Evolutionary conservation across 192 early-diverging fungal genomes (phyloP).

Genomic region (Coemansia aciculifera): DNA sequence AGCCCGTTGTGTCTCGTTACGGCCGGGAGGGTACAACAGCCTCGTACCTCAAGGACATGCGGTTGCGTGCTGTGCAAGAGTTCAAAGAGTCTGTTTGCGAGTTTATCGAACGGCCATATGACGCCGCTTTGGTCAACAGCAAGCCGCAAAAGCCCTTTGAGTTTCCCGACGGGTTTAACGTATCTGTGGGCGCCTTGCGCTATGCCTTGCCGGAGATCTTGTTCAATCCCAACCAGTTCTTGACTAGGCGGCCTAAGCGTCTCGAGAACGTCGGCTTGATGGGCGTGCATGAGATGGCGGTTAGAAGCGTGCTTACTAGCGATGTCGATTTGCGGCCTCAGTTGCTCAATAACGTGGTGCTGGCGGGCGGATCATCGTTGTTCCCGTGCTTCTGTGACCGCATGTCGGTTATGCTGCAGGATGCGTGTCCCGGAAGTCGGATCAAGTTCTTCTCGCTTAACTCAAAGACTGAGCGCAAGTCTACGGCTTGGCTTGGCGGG

Average conservation of each 20-base stretch:
- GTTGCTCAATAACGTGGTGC: slow-evolving; percentile 77
- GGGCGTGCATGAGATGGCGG: slow-evolving; percentile 73
- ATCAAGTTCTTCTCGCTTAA: slow-evolving; percentile 80
- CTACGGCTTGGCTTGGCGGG: slow-evolving; percentile 96
- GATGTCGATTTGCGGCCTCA: slow-evolving; percentile 87
- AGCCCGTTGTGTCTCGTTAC: slow-evolving; percentile 54
- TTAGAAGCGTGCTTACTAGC: slow-evolving; percentile 70
- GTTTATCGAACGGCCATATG: slow-evolving; percentile 55
- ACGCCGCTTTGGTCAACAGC: slow-evolving; percentile 32
- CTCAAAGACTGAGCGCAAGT: slow-evolving; percentile 81
- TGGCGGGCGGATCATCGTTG: slow-evolving; percentile 88
- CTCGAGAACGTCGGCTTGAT: slow-evolving; percentile 29
- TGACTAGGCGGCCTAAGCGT: slow-evolving; percentile 39
- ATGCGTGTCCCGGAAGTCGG: slow-evolving; percentile 55
- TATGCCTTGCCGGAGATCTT: slow-evolving; percentile 84
- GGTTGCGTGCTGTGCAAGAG: slow-evolving; percentile 79
- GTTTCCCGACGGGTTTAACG: slow-evolving; percentile 93
- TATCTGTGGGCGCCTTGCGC: slow-evolving; percentile 74
- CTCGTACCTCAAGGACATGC: slow-evolving; percentile 74
- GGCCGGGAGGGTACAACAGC: slow-evolving; percentile 22
- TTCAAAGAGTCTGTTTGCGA: slow-evolving; percentile 94
- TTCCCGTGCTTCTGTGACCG: slow-evolving; percentile 88
- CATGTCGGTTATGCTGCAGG: slow-evolving; percentile 47
- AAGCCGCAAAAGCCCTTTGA: slow-evolving; percentile 87
- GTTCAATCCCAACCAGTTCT: slow-evolving; percentile 74